Evolutionary conservation across 2,329 filamentous ascomycete genomes (phyloP).

Genomic region (Trichoderma atroviride): DNA sequence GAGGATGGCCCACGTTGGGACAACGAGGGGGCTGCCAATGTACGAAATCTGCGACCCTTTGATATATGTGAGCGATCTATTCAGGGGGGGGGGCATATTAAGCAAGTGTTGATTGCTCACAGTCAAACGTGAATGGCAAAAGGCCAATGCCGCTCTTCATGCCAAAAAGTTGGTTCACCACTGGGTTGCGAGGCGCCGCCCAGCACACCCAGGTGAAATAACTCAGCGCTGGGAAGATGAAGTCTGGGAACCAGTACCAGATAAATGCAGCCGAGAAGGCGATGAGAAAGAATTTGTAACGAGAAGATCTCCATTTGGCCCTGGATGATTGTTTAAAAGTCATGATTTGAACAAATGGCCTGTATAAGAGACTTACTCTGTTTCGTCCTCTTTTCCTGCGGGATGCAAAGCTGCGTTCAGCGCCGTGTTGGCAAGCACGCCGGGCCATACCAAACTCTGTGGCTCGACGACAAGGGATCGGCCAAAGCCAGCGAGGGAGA

Average conservation of each 20-base stretch:
- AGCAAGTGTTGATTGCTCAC: constrained; percentile 27
- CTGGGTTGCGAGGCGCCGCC: constrained; percentile 50
- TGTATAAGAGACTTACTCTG: constrained; percentile 35
- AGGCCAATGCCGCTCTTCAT: constrained; percentile 47
- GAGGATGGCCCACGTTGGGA: constrained; percentile 49
- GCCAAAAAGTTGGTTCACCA: constrained; percentile 54
- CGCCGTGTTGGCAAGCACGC: constrained; percentile 52
- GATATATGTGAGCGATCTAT: too few species aligned
- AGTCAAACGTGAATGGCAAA: constrained; percentile 49
- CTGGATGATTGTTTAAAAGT: neutral
- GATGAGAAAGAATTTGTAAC: constrained; percentile 50
- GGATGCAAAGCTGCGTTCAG: constrained; percentile 48
- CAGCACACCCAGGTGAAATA: constrained; percentile 53
- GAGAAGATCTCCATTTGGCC: constrained; percentile 42
- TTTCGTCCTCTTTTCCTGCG: constrained; percentile 37
- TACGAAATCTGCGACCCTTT: constrained; percentile 41
- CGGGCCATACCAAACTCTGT: constrained; percentile 55
- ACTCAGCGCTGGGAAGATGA: constrained; percentile 49
- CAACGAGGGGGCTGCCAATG: constrained; percentile 46
- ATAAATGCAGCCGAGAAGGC: constrained; percentile 42
- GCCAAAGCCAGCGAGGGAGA: constrained; percentile 51
- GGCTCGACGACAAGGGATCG: constrained; percentile 50
- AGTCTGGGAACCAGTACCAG: constrained; percentile 56
- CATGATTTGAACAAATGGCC: neutral
- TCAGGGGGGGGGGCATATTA: neutral